phyloP scores from a whole-genome alignment of 805 yeast genomes.

The Candida qinlingensis region DNA sequence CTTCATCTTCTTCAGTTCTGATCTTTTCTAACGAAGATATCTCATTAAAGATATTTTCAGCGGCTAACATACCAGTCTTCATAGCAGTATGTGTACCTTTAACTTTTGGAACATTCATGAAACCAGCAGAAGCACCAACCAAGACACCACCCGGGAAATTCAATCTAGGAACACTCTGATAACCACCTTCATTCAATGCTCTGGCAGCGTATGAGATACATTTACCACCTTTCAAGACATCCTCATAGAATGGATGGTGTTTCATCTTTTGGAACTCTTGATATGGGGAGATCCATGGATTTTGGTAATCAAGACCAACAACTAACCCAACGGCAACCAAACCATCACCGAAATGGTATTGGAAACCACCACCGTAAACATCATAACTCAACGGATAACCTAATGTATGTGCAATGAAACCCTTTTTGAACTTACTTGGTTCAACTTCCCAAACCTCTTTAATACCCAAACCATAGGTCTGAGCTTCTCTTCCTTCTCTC shows the following conservation, averaged over 20 bases:
- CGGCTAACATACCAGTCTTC: slow-evolving; percentile 93
- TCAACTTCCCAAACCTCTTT: slow-evolving; percentile 97
- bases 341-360: slow-evolving; percentile 94
- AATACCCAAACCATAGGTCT: slow-evolving; percentile 93
- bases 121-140: slow-evolving; percentile 95
- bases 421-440: slow-evolving; percentile 74
- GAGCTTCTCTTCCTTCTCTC: slow-evolving; percentile 60
- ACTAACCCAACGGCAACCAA: slow-evolving; percentile 92
- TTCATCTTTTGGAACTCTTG: slow-evolving; percentile 95
- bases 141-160: slow-evolving; percentile 94
- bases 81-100: slow-evolving; percentile 98
- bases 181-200: slow-evolving; percentile 96
- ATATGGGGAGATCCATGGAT: slow-evolving; percentile 94
- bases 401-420: slow-evolving; percentile 79
- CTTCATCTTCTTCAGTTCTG: slow-evolving; percentile 37
- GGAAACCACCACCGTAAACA: slow-evolving; percentile 95
- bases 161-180: slow-evolving; percentile 85
- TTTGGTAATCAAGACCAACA: slow-evolving; percentile 87
- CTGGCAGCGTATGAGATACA: slow-evolving; percentile 94
- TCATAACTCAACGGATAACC: slow-evolving; percentile 77
- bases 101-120: slow-evolving; percentile 94
- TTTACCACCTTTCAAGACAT: slow-evolving; percentile 78
- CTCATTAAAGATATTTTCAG: slow-evolving; percentile 65
- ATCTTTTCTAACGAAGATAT: slow-evolving; percentile 40
- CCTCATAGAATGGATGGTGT: slow-evolving; percentile 77